Evolutionary conservation across 1,139 yeast species (phyloP).

Genomic region (Nakaseomyces uthaithaninus): DNA sequence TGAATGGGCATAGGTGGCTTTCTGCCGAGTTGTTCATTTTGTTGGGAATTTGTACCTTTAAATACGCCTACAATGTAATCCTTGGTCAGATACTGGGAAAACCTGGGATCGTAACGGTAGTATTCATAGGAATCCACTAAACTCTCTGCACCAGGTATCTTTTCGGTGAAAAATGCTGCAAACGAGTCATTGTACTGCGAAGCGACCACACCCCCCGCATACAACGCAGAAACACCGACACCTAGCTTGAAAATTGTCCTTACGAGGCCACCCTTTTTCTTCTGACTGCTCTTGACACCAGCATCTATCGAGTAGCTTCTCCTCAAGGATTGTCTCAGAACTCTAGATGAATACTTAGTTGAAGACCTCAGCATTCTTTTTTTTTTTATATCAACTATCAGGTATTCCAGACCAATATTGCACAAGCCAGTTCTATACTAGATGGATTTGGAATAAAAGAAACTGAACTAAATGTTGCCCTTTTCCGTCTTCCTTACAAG

Average conservation of each 20-base stretch:
- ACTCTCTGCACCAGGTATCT: slow-evolving; percentile 52
- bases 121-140: slow-evolving; percentile 44
- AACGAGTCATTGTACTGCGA: slow-evolving; percentile 39
- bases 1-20: slow-evolving; percentile 1
- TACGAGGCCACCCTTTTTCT: slow-evolving; percentile 21
- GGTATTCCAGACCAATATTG: background rate
- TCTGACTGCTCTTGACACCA: slow-evolving; percentile 9
- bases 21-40: background rate
- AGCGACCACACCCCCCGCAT: slow-evolving; percentile 39
- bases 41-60: slow-evolving; percentile 13
- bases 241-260: slow-evolving; percentile 33
- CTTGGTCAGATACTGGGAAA: slow-evolving; percentile 2
- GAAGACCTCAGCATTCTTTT: background rate
- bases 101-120: slow-evolving; percentile 27
- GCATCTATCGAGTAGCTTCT: background rate
- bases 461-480: too few relatives aligned
- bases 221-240: slow-evolving; percentile 34
- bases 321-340: background rate
- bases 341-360: background rate
- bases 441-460: too few relatives aligned
- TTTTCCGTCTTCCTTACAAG: too few relatives aligned
- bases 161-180: slow-evolving; percentile 46
- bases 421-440: too few relatives aligned
- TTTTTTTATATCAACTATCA: background rate
- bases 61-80: background rate